Conservation (phyloP, 2,329 filamentous ascomycete genomes). For the Neurospora sp. region DNA sequence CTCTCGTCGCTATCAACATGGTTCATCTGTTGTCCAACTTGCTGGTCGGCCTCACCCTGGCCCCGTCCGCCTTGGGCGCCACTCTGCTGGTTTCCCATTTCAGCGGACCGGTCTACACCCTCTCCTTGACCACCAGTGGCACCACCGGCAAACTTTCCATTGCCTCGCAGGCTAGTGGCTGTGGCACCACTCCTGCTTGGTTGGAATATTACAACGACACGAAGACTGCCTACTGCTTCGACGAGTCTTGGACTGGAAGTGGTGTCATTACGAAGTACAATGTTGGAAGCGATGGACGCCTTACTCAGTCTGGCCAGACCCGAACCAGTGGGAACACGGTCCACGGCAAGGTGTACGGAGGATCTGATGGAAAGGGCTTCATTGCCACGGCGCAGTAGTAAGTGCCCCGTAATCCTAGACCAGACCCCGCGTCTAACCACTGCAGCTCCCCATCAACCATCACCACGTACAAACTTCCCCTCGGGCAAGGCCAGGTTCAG, state of each 20-base stretch:
- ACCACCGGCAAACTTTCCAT: slow-evolving; percentile 12
- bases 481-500: slow-evolving; percentile 17
- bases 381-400: slow-evolving; percentile 36
- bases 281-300: slow-evolving; percentile 20
- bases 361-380: slow-evolving; percentile 28
- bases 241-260: slow-evolving; percentile 15
- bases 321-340: slow-evolving; percentile 26
- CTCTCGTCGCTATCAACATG: slow-evolving; percentile 7
- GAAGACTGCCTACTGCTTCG: slow-evolving; percentile 15
- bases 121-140: slow-evolving; percentile 8
- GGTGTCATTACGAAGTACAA: slow-evolving; percentile 13
- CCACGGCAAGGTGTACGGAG: slow-evolving; percentile 31
- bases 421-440: not conserved
- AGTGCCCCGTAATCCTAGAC: slow-evolving; percentile 23
- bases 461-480: slow-evolving; percentile 31
- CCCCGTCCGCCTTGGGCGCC: slow-evolving; percentile 9
- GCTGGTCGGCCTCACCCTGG: slow-evolving; percentile 8
- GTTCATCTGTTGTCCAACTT: slow-evolving; percentile 5
- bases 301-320: slow-evolving; percentile 25
- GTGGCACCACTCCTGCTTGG: slow-evolving; percentile 15
- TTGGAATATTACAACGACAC: slow-evolving; percentile 12
- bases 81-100: slow-evolving; percentile 15
- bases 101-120: slow-evolving; percentile 10
- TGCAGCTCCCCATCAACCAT: slow-evolving; percentile 31
- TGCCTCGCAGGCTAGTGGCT: slow-evolving; percentile 12